Conservation (phyloP, 768 basidiomycete genomes). For the Kwoniella shandongensis region DNA sequence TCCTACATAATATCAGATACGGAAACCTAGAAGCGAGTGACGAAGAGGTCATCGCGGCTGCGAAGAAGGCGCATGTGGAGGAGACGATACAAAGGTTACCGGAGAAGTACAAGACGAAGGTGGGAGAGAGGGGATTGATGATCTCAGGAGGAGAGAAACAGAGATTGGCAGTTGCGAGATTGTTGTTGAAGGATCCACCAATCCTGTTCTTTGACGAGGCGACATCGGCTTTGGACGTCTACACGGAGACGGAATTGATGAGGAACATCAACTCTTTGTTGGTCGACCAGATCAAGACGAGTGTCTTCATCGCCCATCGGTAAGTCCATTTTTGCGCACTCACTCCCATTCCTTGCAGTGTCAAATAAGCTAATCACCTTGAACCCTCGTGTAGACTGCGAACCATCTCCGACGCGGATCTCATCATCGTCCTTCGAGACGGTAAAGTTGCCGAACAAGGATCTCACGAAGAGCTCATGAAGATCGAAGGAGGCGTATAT, state of each 20-base stretch:
- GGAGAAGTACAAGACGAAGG: conserved; percentile 82
- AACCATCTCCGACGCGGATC: conserved; percentile 59
- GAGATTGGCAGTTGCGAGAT: conserved; percentile 86
- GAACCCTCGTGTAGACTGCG: conserved; percentile 15
- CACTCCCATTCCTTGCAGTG: neutral
- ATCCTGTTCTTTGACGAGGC: conserved; percentile 99
- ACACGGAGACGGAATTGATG: conserved; percentile 94
- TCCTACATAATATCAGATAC: conserved; percentile 93
- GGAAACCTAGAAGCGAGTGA: conserved; percentile 83
- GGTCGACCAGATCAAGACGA: conserved; percentile 76
- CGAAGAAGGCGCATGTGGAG: conserved; percentile 83
- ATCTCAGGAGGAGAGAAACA: conserved; percentile 99
- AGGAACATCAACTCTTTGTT: conserved; percentile 81
- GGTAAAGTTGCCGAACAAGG: conserved; percentile 90
- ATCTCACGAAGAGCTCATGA: conserved; percentile 82
- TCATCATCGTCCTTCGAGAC: conserved; percentile 91
- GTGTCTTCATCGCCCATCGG: conserved; percentile 92
- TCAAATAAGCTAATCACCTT: conserved; percentile 6
- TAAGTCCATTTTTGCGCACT: conserved; percentile 73
- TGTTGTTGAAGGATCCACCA: conserved; percentile 88
- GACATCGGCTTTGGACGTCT: conserved; percentile 91
- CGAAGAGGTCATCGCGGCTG: conserved; percentile 80
- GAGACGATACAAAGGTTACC: conserved; percentile 75
- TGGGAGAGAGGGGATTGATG: conserved; percentile 96
- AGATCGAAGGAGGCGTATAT: conserved; percentile 58